Conservation (phyloP, 495 filamentous ascomycete genomes). For the Letharia columbiana region DNA sequence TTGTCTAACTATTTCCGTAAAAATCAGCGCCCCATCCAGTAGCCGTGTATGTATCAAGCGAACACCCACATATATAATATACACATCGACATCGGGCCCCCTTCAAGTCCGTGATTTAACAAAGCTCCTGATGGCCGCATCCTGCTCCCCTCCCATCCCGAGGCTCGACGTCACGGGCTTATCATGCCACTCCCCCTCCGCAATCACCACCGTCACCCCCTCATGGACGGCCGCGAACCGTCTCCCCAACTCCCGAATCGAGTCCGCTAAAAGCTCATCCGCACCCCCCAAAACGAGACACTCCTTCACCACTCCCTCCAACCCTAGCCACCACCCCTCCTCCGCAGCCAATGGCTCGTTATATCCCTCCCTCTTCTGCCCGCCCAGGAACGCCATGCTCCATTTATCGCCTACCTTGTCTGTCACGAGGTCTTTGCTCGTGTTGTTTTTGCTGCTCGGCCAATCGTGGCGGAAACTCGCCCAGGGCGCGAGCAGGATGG, state of each 20-base stretch:
- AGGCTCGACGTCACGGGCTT: neutral
- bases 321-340: conserved; percentile 45
- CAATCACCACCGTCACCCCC: conserved; percentile 13
- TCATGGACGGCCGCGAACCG: conserved; percentile 31
- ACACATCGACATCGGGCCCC: neutral
- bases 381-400: conserved; percentile 40
- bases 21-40: neutral
- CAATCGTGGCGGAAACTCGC: conserved; percentile 37
- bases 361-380: conserved; percentile 42
- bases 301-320: conserved; percentile 36
- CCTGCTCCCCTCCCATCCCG: conserved; percentile 10
- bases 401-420: conserved; percentile 30
- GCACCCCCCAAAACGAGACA: conserved; percentile 46
- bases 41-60: neutral
- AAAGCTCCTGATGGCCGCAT: conserved; percentile 9
- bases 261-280: conserved; percentile 50
- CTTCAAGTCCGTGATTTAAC: neutral
- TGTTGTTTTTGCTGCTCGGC: conserved; percentile 38
- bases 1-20: neutral
- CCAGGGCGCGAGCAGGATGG: conserved; percentile 50
- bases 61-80: neutral
- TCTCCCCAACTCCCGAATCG: conserved; percentile 43
- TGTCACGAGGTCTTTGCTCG: conserved; percentile 42
- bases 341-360: conserved; percentile 45
- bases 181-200: conserved; percentile 22